Evolutionary conservation across 352 stramenopile genomes (phyloP), one percentile per base, ranked within the genome.

Genomic region (Phytophthora boehmeriae): DNA sequence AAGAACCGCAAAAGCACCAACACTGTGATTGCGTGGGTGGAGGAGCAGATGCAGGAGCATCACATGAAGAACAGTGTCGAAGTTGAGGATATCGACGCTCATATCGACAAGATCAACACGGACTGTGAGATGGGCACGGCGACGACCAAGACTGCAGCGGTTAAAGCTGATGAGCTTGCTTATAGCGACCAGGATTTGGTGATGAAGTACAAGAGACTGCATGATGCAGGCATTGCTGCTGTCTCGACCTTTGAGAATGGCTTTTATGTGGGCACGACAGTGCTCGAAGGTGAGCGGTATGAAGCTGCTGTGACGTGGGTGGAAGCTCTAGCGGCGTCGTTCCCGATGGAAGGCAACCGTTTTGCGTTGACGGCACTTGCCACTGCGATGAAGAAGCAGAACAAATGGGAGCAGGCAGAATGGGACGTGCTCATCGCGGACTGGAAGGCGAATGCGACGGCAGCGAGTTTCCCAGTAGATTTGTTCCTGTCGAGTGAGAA

Each of bases 181-280:
- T 70, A 67, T 1, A 62, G 63, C 11, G 71, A 87, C 50, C 63
- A 74, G 25, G 73, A 66, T 19, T 49, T 76, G 27, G 56, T 72
- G 42, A 83, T 86, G 68, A 90, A 90, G 55, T 90, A 80, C 57
- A 83, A 71, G 30, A 73, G 78, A 0, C 63, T 93, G 35, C 79
- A 81, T 14, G 84, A 93, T 41, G 82, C 82, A 17, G 84, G 80
- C 8, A 74, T 80, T 14, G 80, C 85, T 1, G 80, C 80, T 1
- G 68, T 86, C 10, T 86, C 86, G 42, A 87, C 80, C 5, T 75
- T 93, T 48, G 85, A 93, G 54, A 89, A 82, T 32, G 77, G 77
- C 36, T 83, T 93, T 25, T 92, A 92, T 59, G 75, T 92, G 11
- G 85, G 83, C 53, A 77, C 67, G 17, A 74, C 68, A 17, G 55